Conservation (phyloP, 2,329 filamentous ascomycete species). For the Chrysoporthe deuterocubensis region DNA sequence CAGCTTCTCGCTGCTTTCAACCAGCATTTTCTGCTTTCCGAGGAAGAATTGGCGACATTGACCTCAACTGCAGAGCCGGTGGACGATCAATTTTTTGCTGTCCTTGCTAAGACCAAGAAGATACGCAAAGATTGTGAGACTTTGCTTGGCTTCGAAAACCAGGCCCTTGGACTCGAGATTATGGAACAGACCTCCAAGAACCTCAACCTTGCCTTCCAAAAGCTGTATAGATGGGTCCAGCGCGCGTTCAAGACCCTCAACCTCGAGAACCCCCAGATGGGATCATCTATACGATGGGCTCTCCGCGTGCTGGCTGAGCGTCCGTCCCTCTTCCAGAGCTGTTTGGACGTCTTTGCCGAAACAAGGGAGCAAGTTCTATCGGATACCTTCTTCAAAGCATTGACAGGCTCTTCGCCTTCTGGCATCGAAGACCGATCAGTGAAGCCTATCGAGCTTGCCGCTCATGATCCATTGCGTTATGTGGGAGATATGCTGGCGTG, state of each 20-base stretch:
- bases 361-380: conserved; percentile 85
- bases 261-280: conserved; percentile 92
- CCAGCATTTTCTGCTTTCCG: conserved; percentile 81
- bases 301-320: conserved; percentile 87
- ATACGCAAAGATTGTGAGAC: conserved; percentile 89
- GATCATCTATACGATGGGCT: conserved; percentile 79
- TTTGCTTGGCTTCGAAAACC: conserved; percentile 86
- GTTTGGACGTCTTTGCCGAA: conserved; percentile 90
- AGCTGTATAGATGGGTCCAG: conserved; percentile 94
- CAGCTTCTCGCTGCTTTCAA: conserved; percentile 77
- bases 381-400: conserved; percentile 84
- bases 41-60: conserved; percentile 76
- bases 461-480: conserved; percentile 90
- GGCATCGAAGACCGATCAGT: conserved; percentile 63
- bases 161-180: conserved; percentile 84
- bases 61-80: conserved; percentile 82
- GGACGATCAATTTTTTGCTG: conserved; percentile 80
- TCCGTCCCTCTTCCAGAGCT: conserved; percentile 89
- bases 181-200: conserved; percentile 89
- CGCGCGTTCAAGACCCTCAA: conserved; percentile 91
- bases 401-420: conserved; percentile 72
- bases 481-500: conserved; percentile 97
- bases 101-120: conserved; percentile 78
- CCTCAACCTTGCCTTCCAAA: conserved; percentile 89
- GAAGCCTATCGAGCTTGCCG: conserved; percentile 92